Base-by-base conservation (phyloP, 2,329 filamentous ascomycete genomes). In the Xylariaceae sp. region DNA sequence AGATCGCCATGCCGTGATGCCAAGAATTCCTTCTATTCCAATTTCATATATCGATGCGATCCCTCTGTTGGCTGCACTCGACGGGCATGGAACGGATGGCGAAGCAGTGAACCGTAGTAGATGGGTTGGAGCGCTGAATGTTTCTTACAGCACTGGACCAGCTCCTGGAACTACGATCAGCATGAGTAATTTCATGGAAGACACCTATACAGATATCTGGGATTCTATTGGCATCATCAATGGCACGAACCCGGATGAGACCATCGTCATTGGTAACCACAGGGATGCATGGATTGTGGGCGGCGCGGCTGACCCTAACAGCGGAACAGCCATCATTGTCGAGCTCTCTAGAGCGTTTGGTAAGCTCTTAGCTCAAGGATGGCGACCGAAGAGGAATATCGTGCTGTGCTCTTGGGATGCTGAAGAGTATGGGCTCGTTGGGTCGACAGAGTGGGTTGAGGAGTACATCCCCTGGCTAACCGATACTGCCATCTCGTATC, bases 381-480 rank as follows among this genome's bases (percentile, higher is more conserved):
- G 91, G 91, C 89, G 87, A 68, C 91, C 91, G 0, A 81, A 87
- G 52, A 82, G 91, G 8, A 95, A 91, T 0, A 89, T 93, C 52
- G 88, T 94, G 9, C 87, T 95, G 60, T 89, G 87, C 1, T 81
- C 77, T 0, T 90, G 86, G 86, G 87, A 90, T 62, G 87, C 82
- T 0, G 87, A 90, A 72, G 91, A 96, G 73, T 94, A 94, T 66
- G 90, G 89, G 0, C 77, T 95, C 1, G 73, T 96, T 6, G 92
- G 91, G 1, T 91, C 87, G 3, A 93, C 90, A 0, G 91, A 96
- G 69, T 96, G 90, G 89, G 90, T 96, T 0, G 91, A 96, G 69
- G 91, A 96, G 56, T 87, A 91, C 58, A 73, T 92, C 1, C 85
- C 88, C 0, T 95, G 90, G 90, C 82, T 96, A 1, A 83, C 81